Conservation (phyloP, 495 filamentous ascomycete species). For the Astrothelium macrocarpum region DNA sequence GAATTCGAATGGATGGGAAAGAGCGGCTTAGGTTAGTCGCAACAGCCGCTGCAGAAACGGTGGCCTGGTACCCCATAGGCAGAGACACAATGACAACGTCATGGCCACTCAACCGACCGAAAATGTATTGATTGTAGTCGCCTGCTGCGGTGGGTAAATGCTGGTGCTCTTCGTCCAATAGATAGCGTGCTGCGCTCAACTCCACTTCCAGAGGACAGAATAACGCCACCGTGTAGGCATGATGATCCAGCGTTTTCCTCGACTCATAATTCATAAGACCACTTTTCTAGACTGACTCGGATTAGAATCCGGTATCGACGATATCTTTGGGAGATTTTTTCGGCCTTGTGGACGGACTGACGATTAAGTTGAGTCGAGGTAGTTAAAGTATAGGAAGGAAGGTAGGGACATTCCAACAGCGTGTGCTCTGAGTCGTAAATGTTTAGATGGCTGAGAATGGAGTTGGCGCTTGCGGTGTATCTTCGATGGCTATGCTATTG, state of each 20-base stretch:
- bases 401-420: no score
- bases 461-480: no score
- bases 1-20: constrained; percentile 35
- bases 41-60: constrained; percentile 24
- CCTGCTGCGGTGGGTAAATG: not conserved
- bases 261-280: no score
- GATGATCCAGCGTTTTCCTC: not conserved
- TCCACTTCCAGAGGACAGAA: constrained; percentile 20
- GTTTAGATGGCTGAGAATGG: no score
- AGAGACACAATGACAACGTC: constrained; percentile 30
- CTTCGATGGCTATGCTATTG: no score
- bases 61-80: constrained; percentile 35
- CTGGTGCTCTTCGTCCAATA: constrained; percentile 20
- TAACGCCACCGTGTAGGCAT: constrained; percentile 19
- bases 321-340: no score
- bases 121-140: constrained; percentile 17
- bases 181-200: constrained; percentile 14
- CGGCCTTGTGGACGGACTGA: no score
- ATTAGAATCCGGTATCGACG: no score
- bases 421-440: no score
- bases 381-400: no score
- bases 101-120: constrained; percentile 15
- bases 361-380: no score
- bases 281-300: no score
- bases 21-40: constrained; percentile 30